These are phyloP conservation scores for Rhodotorula sp. DNA, from an alignment of 1,284 basidiomycete genomes.

Conservation along the genomic window DNA sequence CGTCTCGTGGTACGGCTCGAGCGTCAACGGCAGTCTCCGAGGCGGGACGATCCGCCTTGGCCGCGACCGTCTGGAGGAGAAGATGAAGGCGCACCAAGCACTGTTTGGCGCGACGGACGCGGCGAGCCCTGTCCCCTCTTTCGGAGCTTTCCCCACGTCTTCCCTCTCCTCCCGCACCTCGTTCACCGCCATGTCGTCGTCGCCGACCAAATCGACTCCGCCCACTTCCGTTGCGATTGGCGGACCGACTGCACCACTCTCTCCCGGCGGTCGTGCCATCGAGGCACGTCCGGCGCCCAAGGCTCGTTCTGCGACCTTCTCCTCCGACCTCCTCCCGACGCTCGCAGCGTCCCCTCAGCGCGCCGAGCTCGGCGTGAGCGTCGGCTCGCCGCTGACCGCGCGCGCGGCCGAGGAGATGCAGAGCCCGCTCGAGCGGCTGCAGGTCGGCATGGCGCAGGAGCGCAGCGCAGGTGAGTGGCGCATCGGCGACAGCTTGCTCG, in stretches of 20 bases:
- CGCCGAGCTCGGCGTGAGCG: conserved; percentile 8
- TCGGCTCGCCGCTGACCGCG: conserved; percentile 30
- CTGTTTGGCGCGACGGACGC: conserved; percentile 12
- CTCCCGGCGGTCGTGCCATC: conserved; percentile 8
- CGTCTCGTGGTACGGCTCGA: conserved; percentile 35
- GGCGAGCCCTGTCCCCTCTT: conserved; percentile 1
- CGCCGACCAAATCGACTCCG: conserved; percentile 1
- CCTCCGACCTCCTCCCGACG: conserved; percentile 35
- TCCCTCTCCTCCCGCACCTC: background rate
- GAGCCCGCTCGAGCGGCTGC: conserved; percentile 34
- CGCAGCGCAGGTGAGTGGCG: conserved; percentile 17
- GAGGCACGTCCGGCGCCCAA: conserved; percentile 31
- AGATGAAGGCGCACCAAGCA: conserved; percentile 31
- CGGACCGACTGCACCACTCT: background rate
- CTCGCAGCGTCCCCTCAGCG: conserved; percentile 19
- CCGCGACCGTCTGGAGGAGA: conserved; percentile 30
- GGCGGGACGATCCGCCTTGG: conserved; percentile 23
- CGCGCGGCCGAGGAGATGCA: conserved; percentile 34
- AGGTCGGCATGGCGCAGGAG: conserved; percentile 17
- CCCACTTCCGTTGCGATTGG: background rate
- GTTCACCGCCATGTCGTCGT: background rate
- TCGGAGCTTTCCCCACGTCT: conserved; percentile 14
- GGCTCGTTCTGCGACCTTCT: conserved; percentile 34
- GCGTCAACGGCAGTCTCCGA: conserved; percentile 17
- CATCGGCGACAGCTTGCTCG: conserved; percentile 27